Conservation (phyloP, 208 protist species). For the Crithidia expoeki region DNA sequence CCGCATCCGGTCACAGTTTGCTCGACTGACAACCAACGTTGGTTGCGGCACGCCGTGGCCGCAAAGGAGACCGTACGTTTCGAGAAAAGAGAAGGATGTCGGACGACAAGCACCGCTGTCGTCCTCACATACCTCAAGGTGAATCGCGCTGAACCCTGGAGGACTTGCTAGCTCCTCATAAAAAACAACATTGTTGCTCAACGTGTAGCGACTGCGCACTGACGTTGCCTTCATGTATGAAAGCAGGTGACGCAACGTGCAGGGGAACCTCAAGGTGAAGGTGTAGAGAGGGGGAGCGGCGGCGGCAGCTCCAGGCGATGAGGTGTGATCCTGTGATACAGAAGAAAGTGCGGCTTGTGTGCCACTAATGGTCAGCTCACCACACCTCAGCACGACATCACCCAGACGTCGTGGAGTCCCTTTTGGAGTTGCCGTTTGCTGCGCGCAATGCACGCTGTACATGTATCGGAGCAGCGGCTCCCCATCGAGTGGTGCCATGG, state of each 20-base stretch:
- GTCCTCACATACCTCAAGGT: slow-evolving; percentile 3
- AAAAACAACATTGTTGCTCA: background rate
- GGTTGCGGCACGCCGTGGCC: background rate
- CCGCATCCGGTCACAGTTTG: slow-evolving; percentile 4
- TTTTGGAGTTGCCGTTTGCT: background rate
- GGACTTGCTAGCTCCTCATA: slow-evolving; percentile 26
- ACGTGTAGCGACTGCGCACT: slow-evolving; percentile 22
- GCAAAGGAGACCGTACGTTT: slow-evolving; percentile 17
- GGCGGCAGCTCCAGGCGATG: background rate
- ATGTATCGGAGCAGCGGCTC: slow-evolving; percentile 28
- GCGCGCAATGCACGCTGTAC: slow-evolving; percentile 13
- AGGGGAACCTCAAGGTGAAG: slow-evolving; percentile 25
- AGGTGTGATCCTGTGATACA: background rate
- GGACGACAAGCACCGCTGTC: background rate
- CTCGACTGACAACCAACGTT: slow-evolving; percentile 26
- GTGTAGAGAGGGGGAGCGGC: slow-evolving; percentile 10
- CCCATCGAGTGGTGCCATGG: slow-evolving; percentile 24
- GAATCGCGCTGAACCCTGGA: slow-evolving; percentile 16
- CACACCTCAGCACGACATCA: slow-evolving; percentile 11
- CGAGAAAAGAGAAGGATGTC: slow-evolving; percentile 20
- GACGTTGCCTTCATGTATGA: slow-evolving; percentile 20
- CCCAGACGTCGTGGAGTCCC: slow-evolving; percentile 2
- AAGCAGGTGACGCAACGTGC: slow-evolving; percentile 25
- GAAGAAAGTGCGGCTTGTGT: background rate
- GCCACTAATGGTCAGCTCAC: background rate